Percentiles rank a stretch among this genome's conserved stretches.
phyloP scores from a whole-genome alignment of 2,329 filamentous ascomycete genomes.

The Drechslerella dactyloides region DNA sequence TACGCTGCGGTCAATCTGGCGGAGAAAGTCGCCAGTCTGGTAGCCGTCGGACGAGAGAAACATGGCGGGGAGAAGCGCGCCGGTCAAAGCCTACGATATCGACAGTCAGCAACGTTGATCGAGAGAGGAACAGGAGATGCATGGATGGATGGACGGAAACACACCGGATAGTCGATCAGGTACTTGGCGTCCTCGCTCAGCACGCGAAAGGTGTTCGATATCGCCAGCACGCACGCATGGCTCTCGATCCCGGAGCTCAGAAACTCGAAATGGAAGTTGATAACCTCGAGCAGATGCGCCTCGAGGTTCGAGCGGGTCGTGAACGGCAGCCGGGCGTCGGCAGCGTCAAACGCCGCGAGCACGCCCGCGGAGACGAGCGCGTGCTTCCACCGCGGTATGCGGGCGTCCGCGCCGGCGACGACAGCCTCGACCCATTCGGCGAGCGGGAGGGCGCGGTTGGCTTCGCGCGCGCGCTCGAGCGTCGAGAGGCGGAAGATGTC shows the following conservation, averaged over 20 bases:
- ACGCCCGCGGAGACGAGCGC: conserved; percentile 79
- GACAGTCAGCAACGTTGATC: background rate
- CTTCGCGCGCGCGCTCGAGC: conserved; percentile 62
- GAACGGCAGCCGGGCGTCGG: conserved; percentile 37
- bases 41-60: conserved; percentile 76
- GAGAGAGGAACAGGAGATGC: background rate
- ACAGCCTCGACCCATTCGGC: conserved; percentile 67
- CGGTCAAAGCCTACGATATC: conserved; percentile 64
- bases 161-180: conserved; percentile 39
- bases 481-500: conserved; percentile 75
- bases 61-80: conserved; percentile 71
- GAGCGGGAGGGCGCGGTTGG: conserved; percentile 59
- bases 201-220: conserved; percentile 37
- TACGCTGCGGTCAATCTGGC: conserved; percentile 72
- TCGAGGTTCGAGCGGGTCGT: conserved; percentile 39
- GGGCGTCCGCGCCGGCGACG: conserved; percentile 66
- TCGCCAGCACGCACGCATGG: conserved; percentile 41
- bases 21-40: conserved; percentile 76
- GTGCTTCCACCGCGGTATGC: conserved; percentile 79
- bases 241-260: conserved; percentile 42
- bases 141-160: background rate
- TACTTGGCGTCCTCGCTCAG: conserved; percentile 44
- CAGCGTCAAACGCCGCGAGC: conserved; percentile 60
- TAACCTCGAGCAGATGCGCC: conserved; percentile 39
- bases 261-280: conserved; percentile 48